These are phyloP conservation scores for Aspergillus novoparasiticus DNA, from an alignment of 2,329 filamentous ascomycete species.

Conservation along the genomic window DNA sequence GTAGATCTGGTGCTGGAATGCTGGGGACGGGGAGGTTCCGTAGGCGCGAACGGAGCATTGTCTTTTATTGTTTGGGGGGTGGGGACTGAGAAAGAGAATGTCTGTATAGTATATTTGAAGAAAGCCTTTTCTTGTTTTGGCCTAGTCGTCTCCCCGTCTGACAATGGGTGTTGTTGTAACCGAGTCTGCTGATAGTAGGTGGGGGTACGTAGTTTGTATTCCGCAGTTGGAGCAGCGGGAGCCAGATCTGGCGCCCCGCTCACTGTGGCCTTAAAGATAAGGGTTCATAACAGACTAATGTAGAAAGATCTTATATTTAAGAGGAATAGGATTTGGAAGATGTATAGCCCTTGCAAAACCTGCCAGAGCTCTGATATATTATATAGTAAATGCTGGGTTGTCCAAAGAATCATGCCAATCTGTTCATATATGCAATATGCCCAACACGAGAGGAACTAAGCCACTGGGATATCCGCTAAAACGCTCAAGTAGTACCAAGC, in stretches of 20 bases:
- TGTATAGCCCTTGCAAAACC: not conserved
- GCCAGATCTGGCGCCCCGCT: not conserved
- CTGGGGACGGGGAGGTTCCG: too few relatives aligned
- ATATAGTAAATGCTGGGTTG: not conserved
- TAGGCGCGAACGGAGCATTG: not conserved
- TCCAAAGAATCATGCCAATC: not conserved
- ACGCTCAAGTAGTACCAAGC: slow-evolving; percentile 21
- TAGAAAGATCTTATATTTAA: not conserved
- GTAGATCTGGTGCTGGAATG: too few relatives aligned
- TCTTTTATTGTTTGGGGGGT: not conserved
- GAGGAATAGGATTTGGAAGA: not conserved
- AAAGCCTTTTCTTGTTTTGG: not conserved
- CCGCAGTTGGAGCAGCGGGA: too few relatives aligned
- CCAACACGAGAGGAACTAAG: slow-evolving; percentile 10
- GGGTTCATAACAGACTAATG: too few relatives aligned
- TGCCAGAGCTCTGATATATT: not conserved
- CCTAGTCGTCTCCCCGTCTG: too few relatives aligned
- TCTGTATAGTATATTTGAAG: not conserved
- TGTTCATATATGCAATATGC: slow-evolving; percentile 9
- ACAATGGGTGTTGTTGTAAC: not conserved
- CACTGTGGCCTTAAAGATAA: not conserved
- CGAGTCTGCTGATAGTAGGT: not conserved
- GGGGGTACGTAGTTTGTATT: too few relatives aligned
- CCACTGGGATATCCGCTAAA: slow-evolving; percentile 28
- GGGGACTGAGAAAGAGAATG: not conserved